Evolutionary conservation across 2,329 filamentous ascomycete genomes (phyloP).

Genomic region (Blastomyces percursus): DNA sequence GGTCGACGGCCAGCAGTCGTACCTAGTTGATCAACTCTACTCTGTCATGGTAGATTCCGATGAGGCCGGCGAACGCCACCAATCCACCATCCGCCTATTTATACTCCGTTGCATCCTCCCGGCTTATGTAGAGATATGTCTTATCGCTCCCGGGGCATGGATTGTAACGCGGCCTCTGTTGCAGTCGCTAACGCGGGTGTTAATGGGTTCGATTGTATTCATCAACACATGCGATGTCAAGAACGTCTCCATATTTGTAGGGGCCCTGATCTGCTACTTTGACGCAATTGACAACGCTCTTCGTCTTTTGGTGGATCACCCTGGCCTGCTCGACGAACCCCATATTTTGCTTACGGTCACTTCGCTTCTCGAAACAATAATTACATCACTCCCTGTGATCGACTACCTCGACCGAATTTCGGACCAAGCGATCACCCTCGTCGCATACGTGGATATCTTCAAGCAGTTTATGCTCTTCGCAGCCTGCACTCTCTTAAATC

Average conservation of each 20-base stretch:
- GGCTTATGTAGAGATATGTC: slow-evolving; percentile 43
- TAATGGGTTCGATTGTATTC: slow-evolving; percentile 37
- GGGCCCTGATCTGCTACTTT: slow-evolving; percentile 31
- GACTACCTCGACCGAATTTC: slow-evolving; percentile 39
- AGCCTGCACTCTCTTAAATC: slow-evolving; percentile 19
- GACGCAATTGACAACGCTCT: slow-evolving; percentile 29
- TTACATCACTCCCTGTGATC: slow-evolving; percentile 31
- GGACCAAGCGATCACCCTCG: slow-evolving; percentile 16
- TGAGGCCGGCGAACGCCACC: slow-evolving; percentile 31
- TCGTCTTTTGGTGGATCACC: slow-evolving; percentile 26
- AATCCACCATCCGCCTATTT: slow-evolving; percentile 40
- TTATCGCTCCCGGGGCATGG: slow-evolving; percentile 39
- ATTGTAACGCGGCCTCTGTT: slow-evolving; percentile 44
- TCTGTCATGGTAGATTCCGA: slow-evolving; percentile 38
- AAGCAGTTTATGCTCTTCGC: slow-evolving; percentile 30
- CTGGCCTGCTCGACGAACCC: slow-evolving; percentile 28
- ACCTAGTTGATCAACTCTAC: slow-evolving; percentile 45
- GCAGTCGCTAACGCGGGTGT: slow-evolving; percentile 34
- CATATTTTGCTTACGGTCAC: slow-evolving; percentile 29
- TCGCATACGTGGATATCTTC: slow-evolving; percentile 31
- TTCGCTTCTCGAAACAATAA: slow-evolving; percentile 33
- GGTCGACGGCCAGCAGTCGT: slow-evolving; percentile 45
- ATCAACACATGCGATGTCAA: slow-evolving; percentile 33
- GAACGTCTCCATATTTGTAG: slow-evolving; percentile 28
- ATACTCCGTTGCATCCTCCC: slow-evolving; percentile 47